Base-by-base conservation (phyloP, 352 stramenopile genomes). In the Globisporangium okanoganense region DNA sequence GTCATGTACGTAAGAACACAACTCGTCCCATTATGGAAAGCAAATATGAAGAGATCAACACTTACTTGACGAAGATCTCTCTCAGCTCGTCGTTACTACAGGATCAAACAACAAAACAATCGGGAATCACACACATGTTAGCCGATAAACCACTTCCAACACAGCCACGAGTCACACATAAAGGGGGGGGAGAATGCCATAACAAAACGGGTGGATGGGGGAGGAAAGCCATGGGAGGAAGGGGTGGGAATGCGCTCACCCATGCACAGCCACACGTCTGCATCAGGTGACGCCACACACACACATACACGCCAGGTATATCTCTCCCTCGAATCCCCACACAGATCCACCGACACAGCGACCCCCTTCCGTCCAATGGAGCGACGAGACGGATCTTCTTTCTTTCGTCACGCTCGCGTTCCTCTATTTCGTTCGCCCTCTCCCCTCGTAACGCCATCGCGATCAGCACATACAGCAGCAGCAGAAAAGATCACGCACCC, bases 61-160 rank as follows among this genome's bases (percentile, higher is more conserved):
- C 79, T 47, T 72, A 89, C 76, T 90, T 87, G 69, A 70, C 66
- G 54, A 90, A 90, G 43, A 90, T 60, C 50, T 90, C 79, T 53
- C 78, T 78, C 36, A 90, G 65, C 45, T 84, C 75, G 58, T 84
- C 75, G 52, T 63, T 73, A 35, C 75, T 84, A 25, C 10, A 3
- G 13, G 22, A 35, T 25, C 20, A 33, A 27, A 50, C 10, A 31
- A 41, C 35, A 40, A 16, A 14, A 45, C 16, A 45, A 40, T 27
- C n/a, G n/a, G n/a, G n/a, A n/a, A 41, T 1, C 18, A 50, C 4
- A 41, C 7, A 12, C 40, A n/a, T n/a, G n/a, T 24, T 54, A 54
- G 25, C 14, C 25, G 38, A 12, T 2, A 8, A 38, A 31, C 29
- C 24, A 5, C 2, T 29, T 33, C 22, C 27, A 57, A 14, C 0